phyloP scores from a whole-genome alignment of 345 rosid genomes.

The Erysimum cheiranthoides region DNA sequence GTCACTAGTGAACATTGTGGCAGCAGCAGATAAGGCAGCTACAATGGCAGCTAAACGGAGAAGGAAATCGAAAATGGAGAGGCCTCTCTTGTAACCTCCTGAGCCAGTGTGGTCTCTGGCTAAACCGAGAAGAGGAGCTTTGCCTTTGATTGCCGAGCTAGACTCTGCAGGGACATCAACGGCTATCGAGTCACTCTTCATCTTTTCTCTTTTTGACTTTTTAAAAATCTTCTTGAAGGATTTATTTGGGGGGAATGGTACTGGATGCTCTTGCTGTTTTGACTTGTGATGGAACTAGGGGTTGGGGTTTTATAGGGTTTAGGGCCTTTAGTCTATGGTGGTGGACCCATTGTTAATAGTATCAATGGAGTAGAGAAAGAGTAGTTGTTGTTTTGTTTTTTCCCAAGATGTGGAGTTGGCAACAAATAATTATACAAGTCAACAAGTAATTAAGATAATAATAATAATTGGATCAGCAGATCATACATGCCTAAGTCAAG shows the following conservation, averaged over 20 bases:
- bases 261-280: slow-evolving; percentile 26
- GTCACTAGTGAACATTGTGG: slow-evolving; percentile 63
- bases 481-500: slow-evolving; percentile 5
- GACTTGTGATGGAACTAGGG: not conserved
- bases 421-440: slow-evolving; percentile 29
- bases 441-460: slow-evolving; percentile 22
- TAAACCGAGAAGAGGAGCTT: slow-evolving; percentile 44
- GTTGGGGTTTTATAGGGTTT: slow-evolving; percentile 19
- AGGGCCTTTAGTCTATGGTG: slow-evolving; percentile 16
- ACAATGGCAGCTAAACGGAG: slow-evolving; percentile 59
- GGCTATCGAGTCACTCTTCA: slow-evolving; percentile 38
- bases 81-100: slow-evolving; percentile 55
- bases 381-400: slow-evolving; percentile 34
- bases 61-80: slow-evolving; percentile 66
- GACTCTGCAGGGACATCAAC: slow-evolving; percentile 44
- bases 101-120: slow-evolving; percentile 30
- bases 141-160: slow-evolving; percentile 45
- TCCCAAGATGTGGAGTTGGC: slow-evolving; percentile 42
- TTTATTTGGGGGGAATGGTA: not conserved
- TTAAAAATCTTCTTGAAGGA: slow-evolving; percentile 2
- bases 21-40: slow-evolving; percentile 58
- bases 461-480: slow-evolving; percentile 14
- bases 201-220: not conserved
- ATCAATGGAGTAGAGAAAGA: slow-evolving; percentile 43
- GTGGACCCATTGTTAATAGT: slow-evolving; percentile 37